Conservation (phyloP, 192 early-diverging fungal species). For the Backusella luteola region DNA sequence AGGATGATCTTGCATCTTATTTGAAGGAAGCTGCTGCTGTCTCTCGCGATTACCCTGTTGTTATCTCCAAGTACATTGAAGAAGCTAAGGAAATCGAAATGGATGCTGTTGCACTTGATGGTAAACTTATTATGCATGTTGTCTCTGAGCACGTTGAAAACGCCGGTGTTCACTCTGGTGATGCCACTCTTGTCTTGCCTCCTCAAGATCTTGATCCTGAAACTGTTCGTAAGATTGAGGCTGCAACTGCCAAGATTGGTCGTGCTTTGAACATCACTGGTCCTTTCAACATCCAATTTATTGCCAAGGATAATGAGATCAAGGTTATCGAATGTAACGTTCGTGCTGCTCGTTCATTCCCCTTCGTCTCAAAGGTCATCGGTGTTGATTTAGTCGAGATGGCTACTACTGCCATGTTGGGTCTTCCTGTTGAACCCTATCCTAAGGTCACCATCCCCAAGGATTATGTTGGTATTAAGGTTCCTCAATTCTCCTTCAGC, state of each 20-base stretch:
- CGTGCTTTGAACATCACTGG: slow-evolving; percentile 93
- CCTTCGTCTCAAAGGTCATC: slow-evolving; percentile 97
- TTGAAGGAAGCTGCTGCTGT: slow-evolving; percentile 91
- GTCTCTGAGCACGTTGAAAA: slow-evolving; percentile 99
- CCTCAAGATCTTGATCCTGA: slow-evolving; percentile 94
- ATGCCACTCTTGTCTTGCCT: slow-evolving; percentile 93
- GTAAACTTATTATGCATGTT: slow-evolving; percentile 91
- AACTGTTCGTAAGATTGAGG: slow-evolving; percentile 90
- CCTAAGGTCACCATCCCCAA: slow-evolving; percentile 67
- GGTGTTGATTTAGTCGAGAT: slow-evolving; percentile 97
- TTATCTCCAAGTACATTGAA: slow-evolving; percentile 98
- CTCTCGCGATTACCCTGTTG: slow-evolving; percentile 93
- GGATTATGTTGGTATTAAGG: slow-evolving; percentile 94
- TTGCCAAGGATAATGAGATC: slow-evolving; percentile 99
- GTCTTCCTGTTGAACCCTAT: slow-evolving; percentile 78
- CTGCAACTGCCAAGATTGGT: slow-evolving; percentile 91
- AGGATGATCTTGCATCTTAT: slow-evolving; percentile 81
- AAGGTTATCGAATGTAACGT: slow-evolving; percentile 99
- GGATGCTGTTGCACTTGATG: slow-evolving; percentile 93
- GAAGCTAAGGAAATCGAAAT: slow-evolving; percentile 99
- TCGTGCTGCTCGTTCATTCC: slow-evolving; percentile 95
- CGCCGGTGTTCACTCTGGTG: slow-evolving; percentile 98
- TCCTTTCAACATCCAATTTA: slow-evolving; percentile 98
- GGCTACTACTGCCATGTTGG: slow-evolving; percentile 93
- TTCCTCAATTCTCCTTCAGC: slow-evolving; percentile 97